These are phyloP conservation scores for Phaffia rhodozyma DNA, from an alignment of 1,284 basidiomycete genomes.

Conservation along the genomic window DNA sequence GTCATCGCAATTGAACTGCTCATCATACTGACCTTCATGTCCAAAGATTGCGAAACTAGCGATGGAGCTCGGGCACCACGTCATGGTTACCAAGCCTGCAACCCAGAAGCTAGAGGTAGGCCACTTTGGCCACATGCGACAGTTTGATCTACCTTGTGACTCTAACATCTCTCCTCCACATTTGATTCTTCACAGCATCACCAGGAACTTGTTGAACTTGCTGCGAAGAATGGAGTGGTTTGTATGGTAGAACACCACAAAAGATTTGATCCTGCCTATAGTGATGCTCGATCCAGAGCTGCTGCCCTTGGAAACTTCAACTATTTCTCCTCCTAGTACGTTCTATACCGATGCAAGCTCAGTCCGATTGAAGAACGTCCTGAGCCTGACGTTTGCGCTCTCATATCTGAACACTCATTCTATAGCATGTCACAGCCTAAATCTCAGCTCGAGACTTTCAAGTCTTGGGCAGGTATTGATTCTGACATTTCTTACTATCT, in stretches of 20 bases:
- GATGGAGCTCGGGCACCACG: slow-evolving; percentile 69
- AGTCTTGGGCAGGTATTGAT: slow-evolving; percentile 85
- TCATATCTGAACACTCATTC: not conserved
- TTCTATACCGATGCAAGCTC: too few species aligned
- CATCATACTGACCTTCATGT: not conserved
- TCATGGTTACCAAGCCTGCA: slow-evolving; percentile 84
- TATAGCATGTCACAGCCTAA: slow-evolving; percentile 81
- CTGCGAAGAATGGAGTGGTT: slow-evolving; percentile 63
- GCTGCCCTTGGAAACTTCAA: slow-evolving; percentile 76
- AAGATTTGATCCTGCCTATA: slow-evolving; percentile 79
- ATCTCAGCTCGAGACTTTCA: slow-evolving; percentile 83
- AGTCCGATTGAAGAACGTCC: not conserved
- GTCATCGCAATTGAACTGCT: not conserved
- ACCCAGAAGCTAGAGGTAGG: slow-evolving; percentile 56
- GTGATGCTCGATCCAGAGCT: slow-evolving; percentile 65
- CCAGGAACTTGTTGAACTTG: slow-evolving; percentile 56
- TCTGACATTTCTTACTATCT: slow-evolving; percentile 83
- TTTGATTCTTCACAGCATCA: slow-evolving; percentile 43
- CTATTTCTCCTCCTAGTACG: slow-evolving; percentile 43
- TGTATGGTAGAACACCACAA: slow-evolving; percentile 78
- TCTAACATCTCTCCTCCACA: too few species aligned
- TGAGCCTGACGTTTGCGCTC: not conserved
- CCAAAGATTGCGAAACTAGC: slow-evolving; percentile 64
- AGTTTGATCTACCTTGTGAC: too few species aligned
- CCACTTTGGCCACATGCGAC: too few species aligned